Evolutionary conservation across 1,139 yeast species (phyloP).

Genomic region (Zygotorulaspora mrakii): DNA sequence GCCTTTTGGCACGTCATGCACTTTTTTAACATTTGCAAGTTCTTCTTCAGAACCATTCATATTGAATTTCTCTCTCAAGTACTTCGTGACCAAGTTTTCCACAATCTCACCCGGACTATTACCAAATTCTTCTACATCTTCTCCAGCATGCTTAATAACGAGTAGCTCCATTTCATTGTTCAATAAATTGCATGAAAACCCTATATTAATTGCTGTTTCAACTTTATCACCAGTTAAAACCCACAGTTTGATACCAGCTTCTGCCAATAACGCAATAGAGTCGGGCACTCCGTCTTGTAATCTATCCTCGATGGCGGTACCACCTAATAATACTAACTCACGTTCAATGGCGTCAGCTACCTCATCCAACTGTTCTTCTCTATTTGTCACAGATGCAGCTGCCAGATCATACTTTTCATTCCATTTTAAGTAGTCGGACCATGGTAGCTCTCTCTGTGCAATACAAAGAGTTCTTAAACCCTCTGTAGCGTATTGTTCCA

Average conservation of each 20-base stretch:
- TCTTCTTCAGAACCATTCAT: slow-evolving; percentile 57
- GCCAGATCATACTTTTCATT: slow-evolving; percentile 66
- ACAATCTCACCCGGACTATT: slow-evolving; percentile 41
- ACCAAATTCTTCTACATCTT: slow-evolving; percentile 42
- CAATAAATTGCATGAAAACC: slow-evolving; percentile 88
- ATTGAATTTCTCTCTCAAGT: slow-evolving; percentile 57
- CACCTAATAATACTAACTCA: slow-evolving; percentile 72
- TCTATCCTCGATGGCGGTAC: slow-evolving; percentile 96
- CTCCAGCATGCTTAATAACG: slow-evolving; percentile 55
- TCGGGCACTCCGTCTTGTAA: slow-evolving; percentile 96
- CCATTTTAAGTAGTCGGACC: slow-evolving; percentile 66
- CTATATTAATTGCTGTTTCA: slow-evolving; percentile 96
- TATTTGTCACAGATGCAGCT: slow-evolving; percentile 64
- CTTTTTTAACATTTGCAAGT: slow-evolving; percentile 59
- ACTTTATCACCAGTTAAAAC: slow-evolving; percentile 96
- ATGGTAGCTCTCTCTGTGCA: slow-evolving; percentile 72
- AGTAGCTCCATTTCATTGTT: slow-evolving; percentile 83
- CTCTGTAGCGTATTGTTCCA: slow-evolving; percentile 93
- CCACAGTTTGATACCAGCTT: slow-evolving; percentile 96
- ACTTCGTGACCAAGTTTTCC: slow-evolving; percentile 54
- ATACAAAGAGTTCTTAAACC: slow-evolving; percentile 93
- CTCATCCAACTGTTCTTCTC: slow-evolving; percentile 74
- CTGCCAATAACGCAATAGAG: slow-evolving; percentile 74
- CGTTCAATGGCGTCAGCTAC: slow-evolving; percentile 80
- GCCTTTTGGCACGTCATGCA: slow-evolving; percentile 76